Percentiles rank a stretch among this genome's conserved stretches.
These are phyloP conservation scores for Nicotiana tabacum DNA, from an alignment of 257 asterid species.

Conservation along the genomic window DNA sequence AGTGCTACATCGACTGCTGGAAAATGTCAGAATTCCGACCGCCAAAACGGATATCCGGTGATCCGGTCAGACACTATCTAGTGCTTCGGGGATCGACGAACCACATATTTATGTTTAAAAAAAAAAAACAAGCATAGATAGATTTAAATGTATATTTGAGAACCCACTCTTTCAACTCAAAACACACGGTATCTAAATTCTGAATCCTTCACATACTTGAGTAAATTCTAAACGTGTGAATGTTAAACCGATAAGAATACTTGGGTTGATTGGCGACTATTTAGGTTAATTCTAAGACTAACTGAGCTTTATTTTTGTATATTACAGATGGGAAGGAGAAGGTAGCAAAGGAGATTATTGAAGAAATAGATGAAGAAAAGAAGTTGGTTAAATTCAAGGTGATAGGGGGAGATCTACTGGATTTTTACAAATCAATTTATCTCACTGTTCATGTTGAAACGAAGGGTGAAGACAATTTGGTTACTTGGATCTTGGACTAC, in stretches of 20 bases:
- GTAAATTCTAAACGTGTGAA: neutral
- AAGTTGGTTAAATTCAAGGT: conserved; percentile 15
- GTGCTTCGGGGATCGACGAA: too few species aligned
- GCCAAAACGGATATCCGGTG: too few species aligned
- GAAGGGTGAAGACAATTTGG: conserved; percentile 3
- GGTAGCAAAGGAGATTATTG: conserved; percentile 11
- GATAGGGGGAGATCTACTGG: conserved; percentile 19
- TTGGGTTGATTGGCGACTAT: too few species aligned
- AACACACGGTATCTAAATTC: too few species aligned
- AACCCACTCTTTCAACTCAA: too few species aligned
- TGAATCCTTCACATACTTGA: too few species aligned
- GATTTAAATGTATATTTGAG: too few species aligned
- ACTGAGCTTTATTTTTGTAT: neutral
- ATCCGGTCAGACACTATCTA: too few species aligned
- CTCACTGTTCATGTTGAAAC: conserved; percentile 15
- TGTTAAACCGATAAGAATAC: neutral
- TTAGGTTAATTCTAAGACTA: too few species aligned
- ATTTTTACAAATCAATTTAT: conserved; percentile 8
- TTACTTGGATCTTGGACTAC: conserved; percentile 19
- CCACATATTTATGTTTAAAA: too few species aligned
- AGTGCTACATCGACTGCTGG: neutral
- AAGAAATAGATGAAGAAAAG: conserved; percentile 21
- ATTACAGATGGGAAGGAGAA: conserved; percentile 16
- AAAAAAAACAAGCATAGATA: too few species aligned
- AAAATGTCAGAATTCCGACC: too few species aligned